A percentile compares a stretch with the other conserved stretches of the same genome.
Conservation (phyloP, 257 asterid species). For the Plantago ovata region DNA sequence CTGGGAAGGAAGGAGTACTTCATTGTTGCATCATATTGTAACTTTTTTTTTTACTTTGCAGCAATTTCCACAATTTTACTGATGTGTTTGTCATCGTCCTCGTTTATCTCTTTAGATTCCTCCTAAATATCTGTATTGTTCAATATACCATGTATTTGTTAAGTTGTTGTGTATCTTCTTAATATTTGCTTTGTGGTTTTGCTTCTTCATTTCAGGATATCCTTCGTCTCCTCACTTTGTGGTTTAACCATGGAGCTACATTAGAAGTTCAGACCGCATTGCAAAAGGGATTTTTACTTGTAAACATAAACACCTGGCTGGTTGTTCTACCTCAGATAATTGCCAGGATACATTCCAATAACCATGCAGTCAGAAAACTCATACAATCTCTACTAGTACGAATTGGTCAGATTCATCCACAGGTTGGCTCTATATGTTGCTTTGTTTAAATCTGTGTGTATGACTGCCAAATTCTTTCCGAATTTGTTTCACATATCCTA, state of each 20-base stretch:
- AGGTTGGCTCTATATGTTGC: slow-evolving; percentile 48
- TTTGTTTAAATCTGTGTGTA: slow-evolving; percentile 11
- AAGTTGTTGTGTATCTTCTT: slow-evolving; percentile 3
- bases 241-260: slow-evolving; percentile 99
- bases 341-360: slow-evolving; percentile 98
- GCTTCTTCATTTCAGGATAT: slow-evolving; percentile 67
- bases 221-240: slow-evolving; percentile 94
- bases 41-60: slow-evolving; percentile 11
- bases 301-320: slow-evolving; percentile 97
- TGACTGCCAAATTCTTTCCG: neutral
- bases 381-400: slow-evolving; percentile 92
- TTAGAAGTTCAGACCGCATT: slow-evolving; percentile 94
- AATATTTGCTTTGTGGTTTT: slow-evolving; percentile 15
- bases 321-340: slow-evolving; percentile 99
- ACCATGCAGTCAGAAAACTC: slow-evolving; percentile 88
- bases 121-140: neutral
- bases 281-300: slow-evolving; percentile 89
- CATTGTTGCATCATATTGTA: slow-evolving; percentile 11
- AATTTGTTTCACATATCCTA: slow-evolving; percentile 1
- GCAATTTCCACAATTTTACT: neutral
- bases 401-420: slow-evolving; percentile 97
- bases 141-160: slow-evolving; percentile 8
- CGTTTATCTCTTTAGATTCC: neutral
- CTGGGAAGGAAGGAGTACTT: too few species aligned
- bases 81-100: slow-evolving; percentile 3